Base-by-base conservation (phyloP, 2,329 filamentous ascomycete species). In the Diaporthe sp. region DNA sequence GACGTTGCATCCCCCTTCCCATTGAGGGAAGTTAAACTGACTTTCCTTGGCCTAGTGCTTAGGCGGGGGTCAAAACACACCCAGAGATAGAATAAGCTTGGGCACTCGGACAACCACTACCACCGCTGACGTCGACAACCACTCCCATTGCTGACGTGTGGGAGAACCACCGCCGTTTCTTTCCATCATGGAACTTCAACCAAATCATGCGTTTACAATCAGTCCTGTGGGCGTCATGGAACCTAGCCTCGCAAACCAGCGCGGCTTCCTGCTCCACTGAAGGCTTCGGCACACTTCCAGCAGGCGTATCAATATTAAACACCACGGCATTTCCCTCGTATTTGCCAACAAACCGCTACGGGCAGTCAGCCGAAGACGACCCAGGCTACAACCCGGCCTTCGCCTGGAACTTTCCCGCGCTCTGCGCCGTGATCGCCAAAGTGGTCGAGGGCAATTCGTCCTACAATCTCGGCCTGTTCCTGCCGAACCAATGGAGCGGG, bases 381-480 rank as follows among this genome's bases (percentile, higher is more conserved):
- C 71, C 71, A 46, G 71, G 71, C 5, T 73, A 73, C 46, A 55
- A 57, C 51, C 58, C 71, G 28, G 34, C 46, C 15, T 73, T 46
- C 34, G 71, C 58, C 31, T 73, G 71, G 71, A 67, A 67, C 13
- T 73, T 85, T 3, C 83, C 83, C 2, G 78, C 78, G 4, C 79
- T 84, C 13, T 85, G 84, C 73, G 82, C 82, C 17, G 79, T 83
- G 13, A 79, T 78, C 31, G 78, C 84, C 42, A 80, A 80, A 22
- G 80, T 83, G 4, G 81, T 77, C 39, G 80, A 79, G 0, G 81
- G 80, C 0, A 76, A 75, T 9, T 82, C 81, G 1, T 80, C 79
- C 15, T 84, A 79, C 77, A 80, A 78, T 12, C 81, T 84, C 51
- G 82, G 81, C 7, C 61, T 85, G 12, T 82, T 85, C 67, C 78